phyloP scores from a whole-genome alignment of 2,329 filamentous ascomycete genomes.

The Simplicillium sp. region DNA sequence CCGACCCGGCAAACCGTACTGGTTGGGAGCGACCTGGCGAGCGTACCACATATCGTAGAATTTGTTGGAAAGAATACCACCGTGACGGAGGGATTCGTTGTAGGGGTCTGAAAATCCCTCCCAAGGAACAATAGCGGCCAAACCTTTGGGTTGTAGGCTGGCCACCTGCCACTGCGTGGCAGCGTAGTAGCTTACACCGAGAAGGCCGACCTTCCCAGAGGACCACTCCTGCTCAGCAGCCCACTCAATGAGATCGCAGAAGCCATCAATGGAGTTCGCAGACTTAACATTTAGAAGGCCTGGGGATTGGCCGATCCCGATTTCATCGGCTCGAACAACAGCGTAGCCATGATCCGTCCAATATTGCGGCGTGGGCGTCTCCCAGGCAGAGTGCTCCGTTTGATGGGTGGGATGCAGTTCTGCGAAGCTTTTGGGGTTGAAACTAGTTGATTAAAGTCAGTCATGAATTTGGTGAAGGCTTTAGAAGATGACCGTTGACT shows the following conservation, averaged over 20 bases:
- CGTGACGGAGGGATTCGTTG: too few relatives aligned
- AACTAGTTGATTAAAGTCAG: too few relatives aligned
- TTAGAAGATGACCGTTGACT: too few relatives aligned
- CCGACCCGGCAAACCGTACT: too few relatives aligned
- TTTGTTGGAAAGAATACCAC: too few relatives aligned
- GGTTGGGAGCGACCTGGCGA: too few relatives aligned
- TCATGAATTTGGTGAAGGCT: too few relatives aligned
- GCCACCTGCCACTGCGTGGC: conserved; percentile 37
- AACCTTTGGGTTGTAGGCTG: conserved; percentile 30
- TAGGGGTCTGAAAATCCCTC: too few relatives aligned
- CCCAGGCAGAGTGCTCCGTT: conserved; percentile 53
- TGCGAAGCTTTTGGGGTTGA: too few relatives aligned
- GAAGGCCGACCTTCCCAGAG: conserved; percentile 33
- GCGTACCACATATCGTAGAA: too few relatives aligned
- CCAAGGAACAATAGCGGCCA: too few relatives aligned
- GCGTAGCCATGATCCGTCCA: conserved; percentile 47
- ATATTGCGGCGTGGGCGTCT: conserved; percentile 47
- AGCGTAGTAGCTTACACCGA: conserved; percentile 37
- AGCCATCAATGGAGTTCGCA: conserved; percentile 34
- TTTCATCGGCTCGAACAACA: conserved; percentile 42
- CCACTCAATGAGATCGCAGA: conserved; percentile 42
- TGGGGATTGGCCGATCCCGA: conserved; percentile 35
- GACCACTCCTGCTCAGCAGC: conserved; percentile 34
- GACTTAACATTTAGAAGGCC: conserved; percentile 40
- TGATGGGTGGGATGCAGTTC: too few relatives aligned